Evolutionary conservation across 2,329 filamentous ascomycete species (phyloP), one percentile per base, ranked within the genome.

Genomic region (Aspergillus brasiliensis): DNA sequence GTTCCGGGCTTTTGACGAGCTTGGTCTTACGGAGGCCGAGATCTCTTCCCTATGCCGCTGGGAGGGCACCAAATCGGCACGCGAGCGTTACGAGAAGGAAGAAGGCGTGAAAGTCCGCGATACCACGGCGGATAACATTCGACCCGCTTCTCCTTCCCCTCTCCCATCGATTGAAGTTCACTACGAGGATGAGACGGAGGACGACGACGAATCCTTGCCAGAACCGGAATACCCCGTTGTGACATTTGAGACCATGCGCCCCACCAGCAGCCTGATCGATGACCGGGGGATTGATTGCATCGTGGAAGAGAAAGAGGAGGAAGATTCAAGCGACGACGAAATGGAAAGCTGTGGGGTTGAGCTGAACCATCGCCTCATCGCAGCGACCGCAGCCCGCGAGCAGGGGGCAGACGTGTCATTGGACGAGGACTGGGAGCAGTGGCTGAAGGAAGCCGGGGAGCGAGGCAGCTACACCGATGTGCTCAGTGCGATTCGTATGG

Each of bases 11-110:
- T 88, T 89, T 66, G 85, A 88, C 71, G 77, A 81, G 15, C 78
- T 89, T 21, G 76, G 80, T 13, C 69, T 88, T 61, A 88, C 86
- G 2, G 79, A 83, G 59, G 75, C 78, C 37, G 86, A 89, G 70
- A 87, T 89, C 59, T 79, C 82, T 56, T 83, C 81, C 40, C 80
- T 89, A 61, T 88, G 86, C 74, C 82, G 84, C 59, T 89, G 86
- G 80, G 76, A 83, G 65, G 75, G 80, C 13, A 81, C 81, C 62
- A 80, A 81, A 70, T 81, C 77, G 31, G 77, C 77, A 15, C 77
- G 78, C 55, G 73, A 81, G 63, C 74, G 75, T 57, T 81, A 80
- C 64, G 77, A 81, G 64, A 75, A 72, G 49, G 86, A 88, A 67
- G 83, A 86, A 73, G 81, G 82, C n/a, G 77, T 84, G 37, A 82